These are phyloP conservation scores for Plasmodium gaboni DNA, from an alignment of 169 alveolate species.

Conservation along the genomic window DNA sequence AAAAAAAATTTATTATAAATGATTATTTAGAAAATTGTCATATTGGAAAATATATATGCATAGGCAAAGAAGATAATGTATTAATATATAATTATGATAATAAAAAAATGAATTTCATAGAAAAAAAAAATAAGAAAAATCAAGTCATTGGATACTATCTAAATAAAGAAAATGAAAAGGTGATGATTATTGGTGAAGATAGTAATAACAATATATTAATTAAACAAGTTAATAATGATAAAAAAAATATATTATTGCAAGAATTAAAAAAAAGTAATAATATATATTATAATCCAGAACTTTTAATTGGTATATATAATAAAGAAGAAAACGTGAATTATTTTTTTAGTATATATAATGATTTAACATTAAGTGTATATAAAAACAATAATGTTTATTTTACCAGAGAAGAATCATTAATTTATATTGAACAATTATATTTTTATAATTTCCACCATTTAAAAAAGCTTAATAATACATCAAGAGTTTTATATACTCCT, in stretches of 20 bases:
- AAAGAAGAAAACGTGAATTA: constrained; percentile 32
- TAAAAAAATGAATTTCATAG: constrained; percentile 15
- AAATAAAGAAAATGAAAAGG: constrained; percentile 37
- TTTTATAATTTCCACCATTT: constrained; percentile 69
- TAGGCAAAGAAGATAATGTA: neutral
- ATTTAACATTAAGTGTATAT: constrained; percentile 57
- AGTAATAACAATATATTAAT: constrained; percentile 22
- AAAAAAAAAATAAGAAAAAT: neutral
- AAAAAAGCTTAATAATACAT: constrained; percentile 27
- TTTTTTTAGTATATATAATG: constrained; percentile 66
- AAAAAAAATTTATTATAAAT: constrained; percentile 11
- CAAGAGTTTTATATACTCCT: neutral
- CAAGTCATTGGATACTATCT: constrained; percentile 52
- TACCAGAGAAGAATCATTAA: constrained; percentile 63
- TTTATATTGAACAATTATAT: constrained; percentile 57
- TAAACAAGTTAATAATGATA: neutral
- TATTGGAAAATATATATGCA: constrained; percentile 21
- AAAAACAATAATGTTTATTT: constrained; percentile 30
- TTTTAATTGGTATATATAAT: constrained; percentile 34
- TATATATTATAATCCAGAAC: constrained; percentile 49
- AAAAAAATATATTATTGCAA: neutral
- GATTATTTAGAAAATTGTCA: constrained; percentile 39
- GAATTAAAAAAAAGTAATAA: constrained; percentile 50
- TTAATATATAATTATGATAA: constrained; percentile 17
- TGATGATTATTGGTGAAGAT: constrained; percentile 35